Conservation (phyloP, 2,329 filamentous ascomycete species). For the Zasmidium cellare region DNA sequence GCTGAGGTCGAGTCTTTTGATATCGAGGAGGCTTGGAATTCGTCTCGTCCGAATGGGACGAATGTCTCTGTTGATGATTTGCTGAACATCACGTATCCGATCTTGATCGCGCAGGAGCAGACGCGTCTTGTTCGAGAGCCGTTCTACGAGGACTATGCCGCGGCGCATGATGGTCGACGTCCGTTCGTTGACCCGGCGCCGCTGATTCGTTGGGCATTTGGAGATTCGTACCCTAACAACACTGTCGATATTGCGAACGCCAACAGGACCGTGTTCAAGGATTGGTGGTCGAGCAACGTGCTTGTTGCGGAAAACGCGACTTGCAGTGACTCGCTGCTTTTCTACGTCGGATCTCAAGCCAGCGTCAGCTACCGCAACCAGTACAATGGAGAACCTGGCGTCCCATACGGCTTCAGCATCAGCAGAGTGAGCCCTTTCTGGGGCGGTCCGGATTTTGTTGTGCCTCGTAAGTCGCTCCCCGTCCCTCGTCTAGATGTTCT, state of each 20-base stretch:
- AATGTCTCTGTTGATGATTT: slow-evolving; percentile 36
- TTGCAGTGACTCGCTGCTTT: slow-evolving; percentile 52
- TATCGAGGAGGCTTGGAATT: slow-evolving; percentile 38
- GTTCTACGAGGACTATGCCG: slow-evolving; percentile 53
- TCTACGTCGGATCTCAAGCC: slow-evolving; percentile 49
- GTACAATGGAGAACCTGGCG: slow-evolving; percentile 44
- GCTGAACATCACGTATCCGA: slow-evolving; percentile 48
- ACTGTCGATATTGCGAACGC: slow-evolving; percentile 44
- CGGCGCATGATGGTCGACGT: slow-evolving; percentile 44
- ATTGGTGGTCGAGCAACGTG: slow-evolving; percentile 51
- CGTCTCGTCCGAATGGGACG: slow-evolving; percentile 33
- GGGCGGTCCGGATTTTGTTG: slow-evolving; percentile 50
- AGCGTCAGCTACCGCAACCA: slow-evolving; percentile 47
- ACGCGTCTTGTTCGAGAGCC: slow-evolving; percentile 47
- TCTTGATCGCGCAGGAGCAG: slow-evolving; percentile 51
- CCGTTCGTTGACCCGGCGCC: slow-evolving; percentile 55
- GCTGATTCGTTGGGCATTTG: slow-evolving; percentile 50
- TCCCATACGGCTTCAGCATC: slow-evolving; percentile 51
- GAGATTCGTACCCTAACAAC: slow-evolving; percentile 40
- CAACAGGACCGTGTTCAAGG: slow-evolving; percentile 52
- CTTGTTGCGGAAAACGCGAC: slow-evolving; percentile 43
- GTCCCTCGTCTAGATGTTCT: background rate
- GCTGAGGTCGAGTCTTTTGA: slow-evolving; percentile 40
- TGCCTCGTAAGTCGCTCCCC: slow-evolving; percentile 35
- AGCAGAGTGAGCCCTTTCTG: slow-evolving; percentile 50